Conservation (phyloP, 768 basidiomycete species). For the Cystofilobasidium ferigula region DNA sequence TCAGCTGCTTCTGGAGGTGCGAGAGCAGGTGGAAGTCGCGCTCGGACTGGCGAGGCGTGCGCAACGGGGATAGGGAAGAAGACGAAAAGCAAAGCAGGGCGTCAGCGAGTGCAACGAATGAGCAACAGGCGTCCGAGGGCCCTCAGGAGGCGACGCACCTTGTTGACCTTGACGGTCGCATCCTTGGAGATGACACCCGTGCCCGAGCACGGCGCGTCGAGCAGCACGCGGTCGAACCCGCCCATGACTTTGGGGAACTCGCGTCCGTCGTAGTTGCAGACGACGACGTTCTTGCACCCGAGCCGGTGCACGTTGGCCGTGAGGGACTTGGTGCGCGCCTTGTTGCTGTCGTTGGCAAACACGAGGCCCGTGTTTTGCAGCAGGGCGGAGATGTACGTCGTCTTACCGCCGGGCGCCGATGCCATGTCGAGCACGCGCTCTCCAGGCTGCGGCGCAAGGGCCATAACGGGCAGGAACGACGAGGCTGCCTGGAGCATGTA, state of each 20-base stretch:
- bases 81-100: conserved; percentile 1
- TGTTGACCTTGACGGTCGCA: conserved; percentile 92
- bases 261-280: conserved; percentile 92
- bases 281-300: conserved; percentile 94
- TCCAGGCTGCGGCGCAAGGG: conserved; percentile 78
- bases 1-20: conserved; percentile 94
- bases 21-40: conserved; percentile 93
- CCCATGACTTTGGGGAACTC: conserved; percentile 99
- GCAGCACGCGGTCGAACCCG: conserved; percentile 89
- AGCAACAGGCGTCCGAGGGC: no score
- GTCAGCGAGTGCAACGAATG: background rate
- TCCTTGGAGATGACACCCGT: conserved; percentile 99
- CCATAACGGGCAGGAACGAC: conserved; percentile 97
- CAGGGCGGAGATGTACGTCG: conserved; percentile 92
- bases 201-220: conserved; percentile 96
- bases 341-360: conserved; percentile 94
- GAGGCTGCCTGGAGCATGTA: conserved; percentile 99
- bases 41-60: conserved; percentile 51
- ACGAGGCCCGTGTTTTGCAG: conserved; percentile 96
- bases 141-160: conserved; percentile 48
- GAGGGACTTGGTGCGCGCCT: conserved; percentile 85
- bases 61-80: background rate
- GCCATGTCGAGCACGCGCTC: conserved; percentile 98
- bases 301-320: conserved; percentile 93
- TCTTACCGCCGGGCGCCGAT: conserved; percentile 94